A percentile compares a stretch with the other conserved stretches of the same genome.
These are phyloP conservation scores for Massariosphaeria phaeospora DNA, from an alignment of 495 filamentous ascomycete species.

Conservation along the genomic window DNA sequence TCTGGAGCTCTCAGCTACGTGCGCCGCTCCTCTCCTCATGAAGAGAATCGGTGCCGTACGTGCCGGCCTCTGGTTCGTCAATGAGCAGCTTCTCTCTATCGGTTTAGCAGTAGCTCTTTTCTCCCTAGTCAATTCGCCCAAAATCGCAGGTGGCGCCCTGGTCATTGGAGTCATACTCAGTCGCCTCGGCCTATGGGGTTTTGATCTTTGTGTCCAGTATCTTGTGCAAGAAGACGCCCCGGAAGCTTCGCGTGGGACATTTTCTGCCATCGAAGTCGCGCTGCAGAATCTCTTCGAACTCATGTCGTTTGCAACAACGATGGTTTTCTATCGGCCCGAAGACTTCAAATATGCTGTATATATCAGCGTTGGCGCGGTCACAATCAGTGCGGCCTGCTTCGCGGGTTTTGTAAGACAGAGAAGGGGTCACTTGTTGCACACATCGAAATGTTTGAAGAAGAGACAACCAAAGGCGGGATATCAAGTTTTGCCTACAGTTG, in stretches of 20 bases:
- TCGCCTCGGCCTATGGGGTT: conserved; percentile 62
- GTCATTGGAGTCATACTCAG: conserved; percentile 53
- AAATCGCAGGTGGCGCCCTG: conserved; percentile 40
- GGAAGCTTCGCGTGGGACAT: conserved; percentile 48
- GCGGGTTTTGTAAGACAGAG: conserved; percentile 52
- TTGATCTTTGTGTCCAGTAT: conserved; percentile 60
- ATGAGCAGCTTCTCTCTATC: conserved; percentile 56
- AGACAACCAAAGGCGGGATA: conserved; percentile 2
- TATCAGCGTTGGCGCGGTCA: conserved; percentile 52
- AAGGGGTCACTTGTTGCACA: conserved; percentile 61
- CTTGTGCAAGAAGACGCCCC: conserved; percentile 57
- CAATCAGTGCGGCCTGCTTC: conserved; percentile 49
- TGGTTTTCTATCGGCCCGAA: conserved; percentile 52
- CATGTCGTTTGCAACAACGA: conserved; percentile 55
- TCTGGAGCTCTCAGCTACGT: conserved; percentile 50
- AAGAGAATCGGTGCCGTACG: conserved; percentile 52
- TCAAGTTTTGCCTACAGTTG: conserved; percentile 6
- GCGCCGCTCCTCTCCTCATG: conserved; percentile 50
- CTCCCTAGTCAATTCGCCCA: conserved; percentile 29
- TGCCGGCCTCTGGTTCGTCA: conserved; percentile 59
- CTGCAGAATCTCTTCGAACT: conserved; percentile 65
- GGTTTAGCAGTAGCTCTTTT: conserved; percentile 45
- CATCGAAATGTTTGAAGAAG: conserved; percentile 23
- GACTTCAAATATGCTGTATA: conserved; percentile 59
- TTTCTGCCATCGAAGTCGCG: conserved; percentile 58